Percentiles rank a stretch among this genome's conserved stretches.
Evolutionary conservation across 176 grass and related monocot species (phyloP).

Genomic region (maize (Zea mays)): Zm-B73-REFERENCE-NAM-5.0 NC_050105.1:66027001-66027500

Average conservation of each 20-base stretch:
- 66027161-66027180: not conserved
- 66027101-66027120: not conserved
- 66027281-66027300: not conserved
- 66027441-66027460: not conserved
- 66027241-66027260: not conserved
- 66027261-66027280: not conserved
- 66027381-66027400: slow-evolving; percentile 10
- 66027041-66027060: not conserved
- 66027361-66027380: not conserved
- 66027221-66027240: not conserved
- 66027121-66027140: not conserved
- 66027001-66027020: not conserved
- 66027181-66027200: not conserved
- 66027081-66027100: not conserved
- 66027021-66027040: not conserved
- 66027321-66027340: not conserved
- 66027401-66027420: not conserved
- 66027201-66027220: not conserved
- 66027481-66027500: too few species aligned
- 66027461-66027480: too few species aligned
- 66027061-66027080: not conserved
- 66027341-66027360: not conserved
- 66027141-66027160: slow-evolving; percentile 25
- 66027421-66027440: not conserved
- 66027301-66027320: not conserved